These are phyloP conservation scores for Lizanozyma gosingica DNA, from an alignment of 1,139 yeast species.

Conservation along the genomic window DNA sequence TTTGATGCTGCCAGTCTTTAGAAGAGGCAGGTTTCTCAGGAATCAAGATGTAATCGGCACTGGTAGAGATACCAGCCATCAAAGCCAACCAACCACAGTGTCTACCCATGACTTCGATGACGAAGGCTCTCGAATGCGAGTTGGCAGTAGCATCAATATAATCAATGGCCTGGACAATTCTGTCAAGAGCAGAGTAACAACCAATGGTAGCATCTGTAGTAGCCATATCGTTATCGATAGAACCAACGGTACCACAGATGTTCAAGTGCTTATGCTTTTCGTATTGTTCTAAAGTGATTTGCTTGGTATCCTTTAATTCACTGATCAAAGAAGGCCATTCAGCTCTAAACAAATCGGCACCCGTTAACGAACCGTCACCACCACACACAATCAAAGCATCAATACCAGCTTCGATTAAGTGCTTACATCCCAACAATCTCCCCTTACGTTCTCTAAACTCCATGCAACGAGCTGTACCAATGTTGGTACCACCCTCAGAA, in stretches of 20 bases:
- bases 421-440: constrained; percentile 55
- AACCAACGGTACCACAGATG: constrained; percentile 73
- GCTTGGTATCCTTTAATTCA: constrained; percentile 45
- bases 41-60: constrained; percentile 72
- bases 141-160: constrained; percentile 80
- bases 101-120: constrained; percentile 85
- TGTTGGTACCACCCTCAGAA: constrained; percentile 70
- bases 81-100: constrained; percentile 85
- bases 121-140: constrained; percentile 77
- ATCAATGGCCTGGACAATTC: constrained; percentile 72
- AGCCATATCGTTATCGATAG: constrained; percentile 80
- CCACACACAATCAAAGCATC: constrained; percentile 79
- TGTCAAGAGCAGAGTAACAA: constrained; percentile 66
- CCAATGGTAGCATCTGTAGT: constrained; percentile 79
- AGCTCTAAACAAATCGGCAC: constrained; percentile 68
- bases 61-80: constrained; percentile 76
- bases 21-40: constrained; percentile 69
- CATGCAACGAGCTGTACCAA: constrained; percentile 73
- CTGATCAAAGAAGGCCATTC: constrained; percentile 72
- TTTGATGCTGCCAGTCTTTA: constrained; percentile 56
- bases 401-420: constrained; percentile 63
- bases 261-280: constrained; percentile 49
- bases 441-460: constrained; percentile 64
- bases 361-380: constrained; percentile 80
- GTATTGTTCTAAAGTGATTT: constrained; percentile 43